These are phyloP conservation scores for Alternaria gaisen DNA, from an alignment of 2,329 filamentous ascomycete genomes.

Conservation along the genomic window DNA sequence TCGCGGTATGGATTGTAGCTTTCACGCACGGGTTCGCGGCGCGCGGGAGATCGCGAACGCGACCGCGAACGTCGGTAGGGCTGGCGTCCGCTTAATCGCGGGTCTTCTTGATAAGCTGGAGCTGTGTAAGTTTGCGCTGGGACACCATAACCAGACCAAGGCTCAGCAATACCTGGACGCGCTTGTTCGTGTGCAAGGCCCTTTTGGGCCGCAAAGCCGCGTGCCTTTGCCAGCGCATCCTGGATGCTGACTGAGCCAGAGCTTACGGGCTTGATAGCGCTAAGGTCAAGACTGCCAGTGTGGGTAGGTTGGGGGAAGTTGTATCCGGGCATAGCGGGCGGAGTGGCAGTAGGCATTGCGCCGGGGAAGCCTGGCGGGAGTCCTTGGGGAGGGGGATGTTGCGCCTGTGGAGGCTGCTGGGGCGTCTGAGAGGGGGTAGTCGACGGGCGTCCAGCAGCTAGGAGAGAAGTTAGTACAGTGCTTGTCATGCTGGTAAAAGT, in stretches of 20 bases:
- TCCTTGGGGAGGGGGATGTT: conserved; percentile 55
- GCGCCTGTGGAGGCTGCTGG: conserved; percentile 50
- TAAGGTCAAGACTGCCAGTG: conserved; percentile 81
- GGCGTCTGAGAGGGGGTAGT: conserved; percentile 59
- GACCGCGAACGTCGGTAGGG: conserved; percentile 76
- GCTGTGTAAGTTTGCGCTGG: conserved; percentile 44
- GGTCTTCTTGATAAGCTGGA: conserved; percentile 55
- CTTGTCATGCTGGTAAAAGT: neutral
- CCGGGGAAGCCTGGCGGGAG: conserved; percentile 56
- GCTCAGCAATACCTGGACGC: conserved; percentile 54
- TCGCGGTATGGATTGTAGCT: conserved; percentile 85
- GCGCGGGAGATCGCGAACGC: conserved; percentile 64
- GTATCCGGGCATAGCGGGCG: conserved; percentile 56
- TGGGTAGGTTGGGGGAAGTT: conserved; percentile 72
- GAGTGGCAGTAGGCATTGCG: conserved; percentile 52
- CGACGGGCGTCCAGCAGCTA: conserved; percentile 58
- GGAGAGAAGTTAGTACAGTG: conserved; percentile 17
- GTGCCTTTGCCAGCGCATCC: conserved; percentile 85
- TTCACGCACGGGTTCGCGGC: conserved; percentile 76
- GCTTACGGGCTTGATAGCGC: conserved; percentile 78
- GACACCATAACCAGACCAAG: conserved; percentile 50
- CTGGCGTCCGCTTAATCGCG: conserved; percentile 60
- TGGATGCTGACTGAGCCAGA: conserved; percentile 84
- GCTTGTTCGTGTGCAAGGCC: conserved; percentile 66
- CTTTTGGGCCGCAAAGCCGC: conserved; percentile 81